Conservation (phyloP, 225 moss, liverwort and hornwort genomes). For the Pleurozium schreberi region DNA sequence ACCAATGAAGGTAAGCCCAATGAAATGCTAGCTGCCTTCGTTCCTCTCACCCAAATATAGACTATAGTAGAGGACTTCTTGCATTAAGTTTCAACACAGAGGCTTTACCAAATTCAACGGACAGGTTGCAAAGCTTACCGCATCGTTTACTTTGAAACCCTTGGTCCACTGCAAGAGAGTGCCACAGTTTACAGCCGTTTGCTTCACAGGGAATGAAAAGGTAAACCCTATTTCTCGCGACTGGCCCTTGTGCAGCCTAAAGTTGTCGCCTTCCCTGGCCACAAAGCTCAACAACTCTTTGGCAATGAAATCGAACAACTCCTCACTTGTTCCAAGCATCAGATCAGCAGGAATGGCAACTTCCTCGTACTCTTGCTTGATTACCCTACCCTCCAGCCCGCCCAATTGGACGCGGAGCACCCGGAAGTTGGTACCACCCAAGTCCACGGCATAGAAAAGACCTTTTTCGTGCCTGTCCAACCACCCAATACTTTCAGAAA, state of each 20-base stretch:
- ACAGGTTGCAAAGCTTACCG: conserved; percentile 13
- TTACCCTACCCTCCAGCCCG: conserved; percentile 41
- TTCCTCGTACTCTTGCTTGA: conserved; percentile 65
- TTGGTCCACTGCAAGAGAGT: conserved; percentile 75
- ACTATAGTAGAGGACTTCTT: neutral
- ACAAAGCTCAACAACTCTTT: conserved; percentile 59
- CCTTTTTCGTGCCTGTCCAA: conserved; percentile 47
- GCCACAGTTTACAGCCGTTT: conserved; percentile 61
- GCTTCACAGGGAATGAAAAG: conserved; percentile 80
- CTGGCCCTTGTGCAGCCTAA: conserved; percentile 24
- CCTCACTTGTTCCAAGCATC: conserved; percentile 54
- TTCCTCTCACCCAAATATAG: neutral
- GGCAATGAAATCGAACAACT: conserved; percentile 70
- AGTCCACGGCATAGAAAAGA: conserved; percentile 72
- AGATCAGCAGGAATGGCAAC: conserved; percentile 40
- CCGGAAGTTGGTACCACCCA: conserved; percentile 92
- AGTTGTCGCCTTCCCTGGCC: conserved; percentile 31
- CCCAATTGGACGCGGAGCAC: conserved; percentile 71
- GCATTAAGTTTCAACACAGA: neutral
- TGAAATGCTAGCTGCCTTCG: neutral
- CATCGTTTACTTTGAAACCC: conserved; percentile 72
- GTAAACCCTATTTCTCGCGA: conserved; percentile 74
- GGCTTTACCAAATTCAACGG: neutral
- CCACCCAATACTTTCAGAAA: neutral
- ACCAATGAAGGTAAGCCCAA: neutral